Percentiles rank a stretch among this genome's conserved stretches.
Evolutionary conservation across 2,329 filamentous ascomycete genomes (phyloP).

Genomic region (Byssothecium circinans): DNA sequence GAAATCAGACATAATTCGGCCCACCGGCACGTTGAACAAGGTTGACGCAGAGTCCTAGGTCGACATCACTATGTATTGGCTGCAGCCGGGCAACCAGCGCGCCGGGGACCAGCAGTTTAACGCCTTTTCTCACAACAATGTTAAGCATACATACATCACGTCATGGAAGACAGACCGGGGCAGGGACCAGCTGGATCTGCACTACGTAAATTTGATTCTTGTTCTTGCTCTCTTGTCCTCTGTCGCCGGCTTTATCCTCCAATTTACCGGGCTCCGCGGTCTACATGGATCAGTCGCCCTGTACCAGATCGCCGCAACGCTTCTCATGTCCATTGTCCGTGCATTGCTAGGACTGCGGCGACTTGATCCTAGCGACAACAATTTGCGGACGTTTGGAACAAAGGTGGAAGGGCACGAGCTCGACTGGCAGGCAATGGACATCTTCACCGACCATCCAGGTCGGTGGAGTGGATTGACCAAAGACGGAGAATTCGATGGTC

Average conservation of each 20-base stretch:
- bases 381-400: too few relatives aligned
- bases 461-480: too few relatives aligned
- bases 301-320: not conserved
- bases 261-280: not conserved
- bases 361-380: not conserved
- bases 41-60: not conserved
- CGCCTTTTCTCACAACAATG: not conserved
- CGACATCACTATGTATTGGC: not conserved
- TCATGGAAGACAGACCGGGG: not conserved
- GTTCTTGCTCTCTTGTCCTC: too few relatives aligned
- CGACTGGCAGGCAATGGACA: too few relatives aligned
- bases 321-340: not conserved
- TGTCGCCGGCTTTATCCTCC: not conserved
- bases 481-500: too few relatives aligned
- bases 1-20: too few relatives aligned
- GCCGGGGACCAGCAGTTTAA: not conserved
- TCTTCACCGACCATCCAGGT: too few relatives aligned
- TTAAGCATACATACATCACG: not conserved
- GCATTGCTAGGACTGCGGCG: not conserved
- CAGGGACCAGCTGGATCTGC: not conserved
- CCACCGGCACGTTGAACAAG: too few relatives aligned
- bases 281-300: not conserved
- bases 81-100: not conserved
- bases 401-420: too few relatives aligned
- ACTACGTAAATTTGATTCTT: too few relatives aligned